Percentiles rank a stretch among this genome's conserved stretches.
phyloP scores from a whole-genome alignment of 108 stramenopile genomes.

The Nitzschia sp. region DNA sequence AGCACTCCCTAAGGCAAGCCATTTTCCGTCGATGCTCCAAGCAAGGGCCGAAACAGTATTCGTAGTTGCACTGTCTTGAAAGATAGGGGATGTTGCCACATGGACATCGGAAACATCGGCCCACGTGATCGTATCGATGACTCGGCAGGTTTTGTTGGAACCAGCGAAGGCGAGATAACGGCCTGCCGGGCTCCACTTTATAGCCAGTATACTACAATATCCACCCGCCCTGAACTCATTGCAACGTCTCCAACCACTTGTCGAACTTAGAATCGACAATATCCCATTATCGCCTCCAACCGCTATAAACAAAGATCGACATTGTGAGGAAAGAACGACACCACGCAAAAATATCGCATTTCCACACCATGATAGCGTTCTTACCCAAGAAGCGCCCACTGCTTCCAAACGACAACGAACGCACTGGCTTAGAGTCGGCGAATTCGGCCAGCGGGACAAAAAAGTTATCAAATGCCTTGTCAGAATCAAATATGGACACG shows the following conservation, averaged over 20 bases:
- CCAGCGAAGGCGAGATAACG: slow-evolving; percentile 32
- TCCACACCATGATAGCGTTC: neutral
- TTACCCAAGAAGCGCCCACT: slow-evolving; percentile 25
- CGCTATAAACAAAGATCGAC: neutral
- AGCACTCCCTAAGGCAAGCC: slow-evolving; percentile 29
- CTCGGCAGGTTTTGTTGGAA: slow-evolving; percentile 3
- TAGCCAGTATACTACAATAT: slow-evolving; percentile 12
- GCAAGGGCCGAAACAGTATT: slow-evolving; percentile 11
- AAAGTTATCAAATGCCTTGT: slow-evolving; percentile 32
- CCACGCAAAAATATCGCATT: neutral
- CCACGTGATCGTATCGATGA: slow-evolving; percentile 44
- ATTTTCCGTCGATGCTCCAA: slow-evolving; percentile 40
- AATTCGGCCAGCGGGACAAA: slow-evolving; percentile 26
- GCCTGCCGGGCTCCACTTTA: slow-evolving; percentile 45
- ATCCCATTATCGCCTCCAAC: slow-evolving; percentile 28
- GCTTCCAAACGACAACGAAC: slow-evolving; percentile 35
- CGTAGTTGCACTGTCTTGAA: neutral
- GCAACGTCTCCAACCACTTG: slow-evolving; percentile 36
- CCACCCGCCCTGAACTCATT: slow-evolving; percentile 26
- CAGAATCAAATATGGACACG: slow-evolving; percentile 41
- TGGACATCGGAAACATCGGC: slow-evolving; percentile 19
- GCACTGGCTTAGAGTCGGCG: slow-evolving; percentile 13
- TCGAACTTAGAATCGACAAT: slow-evolving; percentile 25
- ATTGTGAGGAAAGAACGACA: neutral
- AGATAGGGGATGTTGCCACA: neutral